Base-by-base conservation (phyloP, 208 protist species). In the Angomonas ambiguus region DNA sequence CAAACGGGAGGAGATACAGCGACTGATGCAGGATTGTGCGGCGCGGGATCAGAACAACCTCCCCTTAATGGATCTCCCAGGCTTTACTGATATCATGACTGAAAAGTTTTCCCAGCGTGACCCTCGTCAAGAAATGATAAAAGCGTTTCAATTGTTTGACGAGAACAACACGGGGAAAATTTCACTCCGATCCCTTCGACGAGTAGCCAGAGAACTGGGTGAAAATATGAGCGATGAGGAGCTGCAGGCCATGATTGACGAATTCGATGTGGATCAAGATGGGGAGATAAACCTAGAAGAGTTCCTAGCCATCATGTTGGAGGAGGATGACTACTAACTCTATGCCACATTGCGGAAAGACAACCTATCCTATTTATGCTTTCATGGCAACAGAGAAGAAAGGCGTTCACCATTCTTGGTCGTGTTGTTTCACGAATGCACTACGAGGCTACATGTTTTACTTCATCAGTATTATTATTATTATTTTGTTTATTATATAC, bases 241-340 rank as follows among this genome's bases (percentile, higher is more conserved):
- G 77, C 77, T 99, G 30, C 90, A 98, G 75, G 97, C 92, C 20
- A 99, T 99, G 96, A 98, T 99, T 69, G 96, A 98, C 60, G 96
- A 98, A 76, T 98, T 98, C 61, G 97, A 99, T 67, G 81, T 71
- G 3, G 95, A 99, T 63, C 81, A 96, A 63, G 97, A 98, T 72
- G 95, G 95, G 0, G 88, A 98, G 75, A 98, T 98, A 63, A 97
- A 95, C 74, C 67, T 94, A 20, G 91, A 96, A 31, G 97, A 98
- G 77, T 98, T 98, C 59, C 72, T 97, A 10, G 85, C 88, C 32
- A 98, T 98, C 57, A 98, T 98, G 97, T 87, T 92, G 24, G 88
- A 95, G 45, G 88, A 95, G 41, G 93, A 97, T 38, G 93, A 97
- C 42, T 95, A 88, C 70, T 95, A 74, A 79, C 34, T 22, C 8